Conservation (phyloP, 2,329 filamentous ascomycete species). For the Colletotrichum orchidophilum region DNA sequence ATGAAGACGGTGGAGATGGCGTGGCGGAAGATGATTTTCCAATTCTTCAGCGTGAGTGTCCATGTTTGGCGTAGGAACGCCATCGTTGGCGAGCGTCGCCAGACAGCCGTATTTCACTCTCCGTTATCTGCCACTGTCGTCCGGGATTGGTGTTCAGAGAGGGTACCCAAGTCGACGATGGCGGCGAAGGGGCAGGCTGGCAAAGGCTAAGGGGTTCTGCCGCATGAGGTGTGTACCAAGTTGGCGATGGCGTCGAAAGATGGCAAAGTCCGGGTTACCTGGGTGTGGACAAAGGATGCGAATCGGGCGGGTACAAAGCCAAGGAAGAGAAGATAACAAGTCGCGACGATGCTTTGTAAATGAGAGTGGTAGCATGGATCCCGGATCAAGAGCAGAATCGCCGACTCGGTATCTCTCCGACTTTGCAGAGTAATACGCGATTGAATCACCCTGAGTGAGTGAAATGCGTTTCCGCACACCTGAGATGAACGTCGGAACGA, state of each 20-base stretch:
- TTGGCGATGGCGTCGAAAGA: not conserved
- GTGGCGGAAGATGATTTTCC: slow-evolving; percentile 68
- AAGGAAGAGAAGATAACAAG: not conserved
- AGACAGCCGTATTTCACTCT: too few species aligned
- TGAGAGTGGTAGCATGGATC: not conserved
- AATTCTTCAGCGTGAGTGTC: slow-evolving; percentile 71
- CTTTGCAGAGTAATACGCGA: not conserved
- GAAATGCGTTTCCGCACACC: not conserved
- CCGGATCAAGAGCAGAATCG: not conserved
- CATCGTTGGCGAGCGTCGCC: slow-evolving; percentile 48
- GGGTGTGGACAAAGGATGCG: not conserved
- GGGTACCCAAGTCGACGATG: not conserved
- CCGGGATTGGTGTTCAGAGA: not conserved
- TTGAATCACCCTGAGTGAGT: not conserved
- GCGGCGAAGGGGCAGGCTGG: too few species aligned
- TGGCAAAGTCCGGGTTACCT: not conserved
- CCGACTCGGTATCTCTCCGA: not conserved
- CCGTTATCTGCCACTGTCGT: not conserved
- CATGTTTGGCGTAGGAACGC: slow-evolving; percentile 65
- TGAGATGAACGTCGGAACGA: not conserved
- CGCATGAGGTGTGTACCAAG: not conserved
- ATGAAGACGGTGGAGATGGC: slow-evolving; percentile 60
- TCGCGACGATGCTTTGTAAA: not conserved
- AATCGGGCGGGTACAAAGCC: too few species aligned
- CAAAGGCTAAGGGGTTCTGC: not conserved